Evolutionary conservation across 805 yeast species (phyloP).

Genomic region (Saturnispora zaruensis): DNA sequence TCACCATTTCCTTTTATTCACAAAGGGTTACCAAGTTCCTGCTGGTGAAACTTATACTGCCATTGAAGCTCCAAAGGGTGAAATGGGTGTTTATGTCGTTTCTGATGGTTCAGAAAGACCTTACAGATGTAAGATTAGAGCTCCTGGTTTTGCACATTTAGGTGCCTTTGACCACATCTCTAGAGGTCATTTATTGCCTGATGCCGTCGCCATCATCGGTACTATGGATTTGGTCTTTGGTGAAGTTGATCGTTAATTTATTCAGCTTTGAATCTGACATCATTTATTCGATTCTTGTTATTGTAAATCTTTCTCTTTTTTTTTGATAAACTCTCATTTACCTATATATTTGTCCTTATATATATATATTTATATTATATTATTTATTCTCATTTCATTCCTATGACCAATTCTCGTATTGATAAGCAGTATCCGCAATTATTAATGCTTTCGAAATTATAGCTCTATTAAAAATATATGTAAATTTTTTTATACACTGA

Average conservation of each 20-base stretch:
- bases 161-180: slow-evolving; percentile 83
- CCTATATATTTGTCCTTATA: not conserved
- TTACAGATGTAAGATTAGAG: slow-evolving; percentile 84
- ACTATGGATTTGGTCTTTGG: slow-evolving; percentile 94
- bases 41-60: slow-evolving; percentile 88
- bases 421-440: not conserved
- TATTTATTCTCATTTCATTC: slow-evolving; percentile 4
- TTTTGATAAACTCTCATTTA: not conserved
- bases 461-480: not conserved
- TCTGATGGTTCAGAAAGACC: slow-evolving; percentile 88
- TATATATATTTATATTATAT: not conserved
- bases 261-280: not conserved
- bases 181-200: slow-evolving; percentile 81
- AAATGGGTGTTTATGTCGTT: slow-evolving; percentile 84
- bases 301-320: not conserved
- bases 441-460: not conserved
- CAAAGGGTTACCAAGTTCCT: slow-evolving; percentile 85
- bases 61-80: slow-evolving; percentile 93
- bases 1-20: slow-evolving; percentile 80
- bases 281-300: not conserved
- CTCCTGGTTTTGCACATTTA: slow-evolving; percentile 89
- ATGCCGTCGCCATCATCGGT: slow-evolving; percentile 89
- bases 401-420: slow-evolving; percentile 4
- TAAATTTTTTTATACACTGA: not conserved
- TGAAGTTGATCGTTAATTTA: slow-evolving; percentile 73